A percentile compares a stretch with the other conserved stretches of the same genome.
phyloP scores from a whole-genome alignment of 768 basidiomycete species.

The Cyclocybe aegerita region DNA sequence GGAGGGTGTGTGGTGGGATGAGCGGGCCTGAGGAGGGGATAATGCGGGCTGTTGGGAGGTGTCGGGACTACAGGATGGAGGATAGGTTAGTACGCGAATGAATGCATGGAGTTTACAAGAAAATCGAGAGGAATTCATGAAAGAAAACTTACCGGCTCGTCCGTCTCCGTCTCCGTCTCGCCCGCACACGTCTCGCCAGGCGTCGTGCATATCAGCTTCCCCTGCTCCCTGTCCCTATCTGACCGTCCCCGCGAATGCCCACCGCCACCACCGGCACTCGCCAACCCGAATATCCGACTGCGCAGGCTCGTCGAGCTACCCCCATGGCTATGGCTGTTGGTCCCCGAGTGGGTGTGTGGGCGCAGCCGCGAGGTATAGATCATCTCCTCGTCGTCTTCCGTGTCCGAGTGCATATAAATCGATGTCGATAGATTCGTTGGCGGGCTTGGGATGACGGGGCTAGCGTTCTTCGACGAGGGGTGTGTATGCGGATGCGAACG shows the following conservation, averaged over 20 bases:
- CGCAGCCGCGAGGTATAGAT: slow-evolving; percentile 28
- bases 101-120: slow-evolving; percentile 1
- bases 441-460: not conserved
- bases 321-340: not conserved
- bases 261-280: slow-evolving; percentile 15
- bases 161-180: slow-evolving; percentile 78
- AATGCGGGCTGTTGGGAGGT: slow-evolving; percentile 70
- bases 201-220: slow-evolving; percentile 60
- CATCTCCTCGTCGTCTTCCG: slow-evolving; percentile 33
- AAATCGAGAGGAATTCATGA: not conserved
- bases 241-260: slow-evolving; percentile 25
- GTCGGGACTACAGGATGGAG: slow-evolving; percentile 44
- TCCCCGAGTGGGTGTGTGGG: slow-evolving; percentile 8
- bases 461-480: not conserved
- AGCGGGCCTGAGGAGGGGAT: slow-evolving; percentile 48
- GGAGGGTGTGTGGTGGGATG: slow-evolving; percentile 46
- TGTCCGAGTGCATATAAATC: slow-evolving; percentile 20
- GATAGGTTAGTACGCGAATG: slow-evolving; percentile 1
- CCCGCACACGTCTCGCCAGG: slow-evolving; percentile 62
- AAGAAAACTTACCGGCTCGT: slow-evolving; percentile 61
- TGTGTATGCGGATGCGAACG: not conserved
- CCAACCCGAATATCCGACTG: slow-evolving; percentile 28
- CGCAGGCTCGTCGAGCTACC: slow-evolving; percentile 23
- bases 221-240: too few species aligned
- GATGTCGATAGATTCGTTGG: slow-evolving; percentile 5